Conservation (phyloP, 1,284 basidiomycete species). For the Sphaerobolus stellatus region DNA sequence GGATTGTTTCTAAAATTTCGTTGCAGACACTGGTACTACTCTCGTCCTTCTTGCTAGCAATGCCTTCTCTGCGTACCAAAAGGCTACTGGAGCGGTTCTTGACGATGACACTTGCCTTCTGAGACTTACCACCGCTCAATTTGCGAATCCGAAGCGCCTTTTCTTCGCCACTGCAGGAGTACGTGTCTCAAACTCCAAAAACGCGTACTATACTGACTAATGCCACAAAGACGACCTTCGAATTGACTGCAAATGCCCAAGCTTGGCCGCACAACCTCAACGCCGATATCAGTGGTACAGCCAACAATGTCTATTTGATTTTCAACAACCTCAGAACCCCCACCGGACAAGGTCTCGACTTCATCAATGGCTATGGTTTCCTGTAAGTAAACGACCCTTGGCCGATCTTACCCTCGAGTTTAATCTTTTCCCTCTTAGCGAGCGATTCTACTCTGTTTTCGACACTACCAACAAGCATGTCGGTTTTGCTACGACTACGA, state of each 20-base stretch:
- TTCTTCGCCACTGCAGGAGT: constrained; percentile 16
- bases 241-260: constrained; percentile 57
- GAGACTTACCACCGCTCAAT: constrained; percentile 11
- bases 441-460: constrained; percentile 35
- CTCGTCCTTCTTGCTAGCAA: constrained; percentile 12
- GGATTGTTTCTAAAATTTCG: not conserved
- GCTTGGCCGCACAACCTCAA: constrained; percentile 59
- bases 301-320: not conserved
- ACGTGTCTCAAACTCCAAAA: not conserved
- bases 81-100: constrained; percentile 13
- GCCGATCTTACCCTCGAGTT: not conserved
- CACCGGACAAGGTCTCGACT: constrained; percentile 34
- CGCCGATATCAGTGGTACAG: constrained; percentile 45
- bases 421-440: constrained; percentile 1
- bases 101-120: constrained; percentile 20
- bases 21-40: constrained; percentile 13
- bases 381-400: constrained; percentile 23
- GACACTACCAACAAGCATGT: constrained; percentile 56
- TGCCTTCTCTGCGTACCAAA: constrained; percentile 12
- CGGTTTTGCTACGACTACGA: constrained; percentile 48
- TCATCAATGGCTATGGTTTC: constrained; percentile 51
- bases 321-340: constrained; percentile 23
- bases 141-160: constrained; percentile 15
- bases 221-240: constrained; percentile 27
- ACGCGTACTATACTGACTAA: not conserved